A percentile compares a stretch with the other conserved stretches of the same genome.
These are phyloP conservation scores for Cryoendolithus antarcticus DNA, from an alignment of 2,329 filamentous ascomycete species.

Conservation along the genomic window DNA sequence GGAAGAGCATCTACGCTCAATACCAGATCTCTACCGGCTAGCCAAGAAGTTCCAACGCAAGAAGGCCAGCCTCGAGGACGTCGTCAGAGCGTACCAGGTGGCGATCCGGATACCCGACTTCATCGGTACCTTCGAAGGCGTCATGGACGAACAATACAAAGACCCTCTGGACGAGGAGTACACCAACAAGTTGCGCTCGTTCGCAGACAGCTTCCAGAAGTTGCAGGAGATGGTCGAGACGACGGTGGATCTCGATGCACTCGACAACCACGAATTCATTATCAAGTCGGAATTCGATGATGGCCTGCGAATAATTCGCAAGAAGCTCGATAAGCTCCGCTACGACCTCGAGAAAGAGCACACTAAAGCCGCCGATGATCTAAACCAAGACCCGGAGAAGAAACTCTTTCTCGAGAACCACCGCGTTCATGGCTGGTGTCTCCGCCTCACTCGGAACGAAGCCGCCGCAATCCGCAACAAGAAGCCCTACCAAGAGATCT, in stretches of 20 bases:
- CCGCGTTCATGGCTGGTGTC: conserved; percentile 90
- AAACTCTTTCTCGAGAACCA: conserved; percentile 97
- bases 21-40: conserved; percentile 86
- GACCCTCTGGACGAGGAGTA: conserved; percentile 78
- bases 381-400: conserved; percentile 90
- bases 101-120: conserved; percentile 85
- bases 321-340: conserved; percentile 75
- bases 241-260: conserved; percentile 85
- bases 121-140: conserved; percentile 73
- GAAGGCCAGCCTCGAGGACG: conserved; percentile 84
- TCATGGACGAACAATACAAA: conserved; percentile 92
- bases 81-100: conserved; percentile 89
- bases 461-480: conserved; percentile 90
- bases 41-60: conserved; percentile 91
- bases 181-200: conserved; percentile 62
- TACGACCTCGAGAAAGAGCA: conserved; percentile 78
- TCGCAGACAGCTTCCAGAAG: conserved; percentile 68
- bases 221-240: conserved; percentile 98
- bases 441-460: conserved; percentile 82
- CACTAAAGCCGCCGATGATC: conserved; percentile 59
- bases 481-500: conserved; percentile 80
- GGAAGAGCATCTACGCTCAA: conserved; percentile 83
- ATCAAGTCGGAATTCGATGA: conserved; percentile 99
- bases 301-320: conserved; percentile 70
- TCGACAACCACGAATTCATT: conserved; percentile 95